Base-by-base conservation (phyloP, 2,329 filamentous ascomycete species). In the Thelonectria blattea region DNA sequence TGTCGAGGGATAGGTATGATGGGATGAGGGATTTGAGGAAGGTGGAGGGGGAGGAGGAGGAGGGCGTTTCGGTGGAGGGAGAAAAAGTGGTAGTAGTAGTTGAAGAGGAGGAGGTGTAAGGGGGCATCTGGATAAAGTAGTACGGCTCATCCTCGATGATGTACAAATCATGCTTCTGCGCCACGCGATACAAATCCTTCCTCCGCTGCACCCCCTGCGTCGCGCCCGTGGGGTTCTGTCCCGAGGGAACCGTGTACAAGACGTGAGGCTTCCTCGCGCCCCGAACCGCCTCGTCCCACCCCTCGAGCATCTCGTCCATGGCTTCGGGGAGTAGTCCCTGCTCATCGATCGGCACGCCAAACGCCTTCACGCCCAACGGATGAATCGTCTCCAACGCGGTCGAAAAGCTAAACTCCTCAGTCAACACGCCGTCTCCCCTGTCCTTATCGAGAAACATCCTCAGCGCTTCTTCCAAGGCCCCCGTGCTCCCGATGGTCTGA, bases 61-160 rank as follows among this genome's bases (percentile, higher is more conserved):
- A n/a, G n/a, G n/a, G n/a, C n/a, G n/a, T n/a, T n/a, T n/a, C n/a
- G n/a, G n/a, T n/a, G n/a, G n/a, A n/a, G n/a, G n/a, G n/a, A n/a
- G n/a, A n/a, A n/a, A n/a, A n/a, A n/a, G n/a, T n/a, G n/a, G n/a
- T n/a, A n/a, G n/a, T n/a, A n/a, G n/a, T n/a, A n/a, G n/a, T 4
- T 7, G 80, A 77, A 1, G 81, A 76, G 0, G 83, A 75, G 14
- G 85, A 83, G 1, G 83, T 83, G 76, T 93, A 94, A 0, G 89
- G 87, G 68, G 91, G 87, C 90, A 93, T 91, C 76, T 97, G 93
- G 37, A 97, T 82, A 79, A 94, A 97, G 78, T 96, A 97, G 79
- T 97, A 97, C 1, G 93, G 93, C 74, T 97, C 93, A 73, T 97
- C 93, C 79, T 97, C 93, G 67, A 97, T 80, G 72, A 97, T 93